These are phyloP conservation scores for Diophrys appendiculata DNA, from an alignment of 73 alveolate genomes.

Conservation along the genomic window DNA sequence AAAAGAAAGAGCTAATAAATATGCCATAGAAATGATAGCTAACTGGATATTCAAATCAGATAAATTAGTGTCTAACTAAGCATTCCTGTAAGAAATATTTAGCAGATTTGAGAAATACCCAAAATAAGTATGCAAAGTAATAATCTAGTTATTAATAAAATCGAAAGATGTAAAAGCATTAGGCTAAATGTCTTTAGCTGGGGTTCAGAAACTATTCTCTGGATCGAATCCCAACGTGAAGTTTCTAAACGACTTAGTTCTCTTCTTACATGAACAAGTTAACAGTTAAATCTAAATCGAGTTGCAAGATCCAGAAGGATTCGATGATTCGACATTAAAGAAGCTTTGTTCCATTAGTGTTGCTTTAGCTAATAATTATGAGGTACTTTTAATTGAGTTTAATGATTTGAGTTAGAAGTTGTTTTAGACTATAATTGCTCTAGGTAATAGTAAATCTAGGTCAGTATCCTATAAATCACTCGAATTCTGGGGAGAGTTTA, in stretches of 20 bases:
- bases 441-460: conserved; percentile 17
- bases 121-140: neutral
- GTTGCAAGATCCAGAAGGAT: neutral
- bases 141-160: neutral
- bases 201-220: conserved; percentile 19
- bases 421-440: neutral
- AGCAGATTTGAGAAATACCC: neutral
- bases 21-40: neutral
- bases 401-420: conserved; percentile 7
- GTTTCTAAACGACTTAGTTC: no score
- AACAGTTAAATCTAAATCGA: no score
- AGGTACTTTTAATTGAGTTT: conserved; percentile 12
- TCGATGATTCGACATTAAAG: neutral
- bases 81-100: neutral
- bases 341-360: conserved; percentile 9
- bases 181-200: neutral
- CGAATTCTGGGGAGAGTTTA: conserved; percentile 59
- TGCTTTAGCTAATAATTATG: conserved; percentile 26
- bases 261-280: no score
- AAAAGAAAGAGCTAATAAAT: neutral
- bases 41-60: neutral
- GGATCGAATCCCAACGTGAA: conserved; percentile 1
- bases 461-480: conserved; percentile 27
- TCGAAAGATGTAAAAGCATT: conserved; percentile 31
- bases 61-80: neutral